A percentile compares a stretch with the other conserved stretches of the same genome.
These are phyloP conservation scores for Amniculicola lignicola DNA, from an alignment of 495 filamentous ascomycete genomes.

Conservation along the genomic window DNA sequence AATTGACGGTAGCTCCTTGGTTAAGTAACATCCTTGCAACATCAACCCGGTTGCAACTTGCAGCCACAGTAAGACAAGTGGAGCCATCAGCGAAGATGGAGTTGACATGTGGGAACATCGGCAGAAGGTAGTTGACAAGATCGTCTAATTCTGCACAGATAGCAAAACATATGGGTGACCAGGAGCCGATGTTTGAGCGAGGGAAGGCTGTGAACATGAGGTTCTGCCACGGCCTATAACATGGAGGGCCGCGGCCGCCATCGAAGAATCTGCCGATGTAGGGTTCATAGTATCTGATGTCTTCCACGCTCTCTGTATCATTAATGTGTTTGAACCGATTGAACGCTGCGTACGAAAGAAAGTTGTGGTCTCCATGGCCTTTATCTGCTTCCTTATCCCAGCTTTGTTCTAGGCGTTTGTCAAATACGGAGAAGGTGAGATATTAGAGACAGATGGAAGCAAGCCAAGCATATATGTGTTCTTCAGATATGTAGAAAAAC, in stretches of 20 bases:
- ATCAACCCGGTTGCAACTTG: background rate
- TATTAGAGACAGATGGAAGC: conserved; percentile 5
- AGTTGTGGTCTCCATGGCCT: background rate
- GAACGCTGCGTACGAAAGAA: background rate
- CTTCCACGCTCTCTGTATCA: background rate
- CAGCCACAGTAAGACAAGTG: conserved; percentile 2
- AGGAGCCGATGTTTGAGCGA: background rate
- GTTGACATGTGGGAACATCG: background rate
- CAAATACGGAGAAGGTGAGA: background rate
- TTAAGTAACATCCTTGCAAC: background rate
- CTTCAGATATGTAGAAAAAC: background rate
- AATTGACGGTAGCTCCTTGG: background rate
- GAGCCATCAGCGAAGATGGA: background rate
- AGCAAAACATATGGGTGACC: conserved; percentile 5
- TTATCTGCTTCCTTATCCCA: background rate
- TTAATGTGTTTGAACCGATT: conserved; percentile 6
- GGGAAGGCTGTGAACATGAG: background rate
- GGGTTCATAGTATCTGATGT: background rate
- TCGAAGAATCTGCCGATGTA: background rate
- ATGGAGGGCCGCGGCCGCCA: background rate
- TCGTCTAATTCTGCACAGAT: conserved; percentile 1
- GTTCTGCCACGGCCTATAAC: background rate
- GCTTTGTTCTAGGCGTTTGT: background rate
- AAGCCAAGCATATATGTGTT: background rate
- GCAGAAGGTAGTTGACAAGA: background rate